Base-by-base conservation (phyloP, 2,329 filamentous ascomycete species). In the Phaeosphaeriaceae sp. region DNA sequence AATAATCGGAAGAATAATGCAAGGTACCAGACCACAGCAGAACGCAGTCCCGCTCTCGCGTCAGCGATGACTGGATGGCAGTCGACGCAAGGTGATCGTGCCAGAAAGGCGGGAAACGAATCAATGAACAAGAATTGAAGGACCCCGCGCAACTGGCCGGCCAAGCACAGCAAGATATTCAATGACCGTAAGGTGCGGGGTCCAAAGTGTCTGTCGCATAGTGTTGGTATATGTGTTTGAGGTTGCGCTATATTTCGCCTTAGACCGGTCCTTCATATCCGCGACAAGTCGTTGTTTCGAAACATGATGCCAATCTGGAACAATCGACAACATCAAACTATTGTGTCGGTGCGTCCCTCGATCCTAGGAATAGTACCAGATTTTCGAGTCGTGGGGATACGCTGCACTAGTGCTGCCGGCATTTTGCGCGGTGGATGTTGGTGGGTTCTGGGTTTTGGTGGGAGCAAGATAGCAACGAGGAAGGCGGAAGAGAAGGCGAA, bases 261-360 rank as follows among this genome's bases (percentile, higher is more conserved):
- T 40, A 40, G 36, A 6, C 31, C 17, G 36, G 36, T 40, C 36
- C 36, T 40, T 40, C 36, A 40, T 40, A 40, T 40, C 31, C 36
- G 36, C 36, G 15, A n/a, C 15, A 50, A 46, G 51, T 31, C 24
- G 36, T 44, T 51, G 55, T 63, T 61, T 63, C 55, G 53, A 49
- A 54, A 56, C 48, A 47, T 47, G 15, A 46, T 36, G 51, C 42
- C 40, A 40, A 44, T 25, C 21, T 51, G 51, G 48, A 45, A 31
- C 47, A 57, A 58, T 47, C 31, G 41, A 56, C 45, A 50, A 48
- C 24, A 51, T 40, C n/a, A 17, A 19, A 11, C 44, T 40, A 15
- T 20, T 45, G 50, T 46, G 22, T 22, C 27, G 17, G 22, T 48
- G 48, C 42, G 48, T 36, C 42, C 46, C 20, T 27, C 20, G 41